phyloP scores from a whole-genome alignment of 108 stramenopile species.

The Cylindrotheca fusiformis region DNA sequence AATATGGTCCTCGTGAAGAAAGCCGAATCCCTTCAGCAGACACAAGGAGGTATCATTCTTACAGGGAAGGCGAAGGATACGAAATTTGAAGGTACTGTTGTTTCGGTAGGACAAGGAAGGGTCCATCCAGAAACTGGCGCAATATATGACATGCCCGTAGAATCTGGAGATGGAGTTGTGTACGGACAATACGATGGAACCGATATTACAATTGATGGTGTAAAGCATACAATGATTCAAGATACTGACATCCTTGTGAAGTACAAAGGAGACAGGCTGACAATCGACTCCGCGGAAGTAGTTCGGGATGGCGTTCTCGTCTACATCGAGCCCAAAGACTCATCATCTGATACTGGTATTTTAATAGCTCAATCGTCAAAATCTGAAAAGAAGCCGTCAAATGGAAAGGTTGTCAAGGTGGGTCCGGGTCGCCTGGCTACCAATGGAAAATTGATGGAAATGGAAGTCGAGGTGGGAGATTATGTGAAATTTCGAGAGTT shows the following conservation, averaged over 20 bases:
- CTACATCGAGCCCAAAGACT: conserved; percentile 60
- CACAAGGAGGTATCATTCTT: conserved; percentile 80
- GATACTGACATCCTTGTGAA: conserved; percentile 85
- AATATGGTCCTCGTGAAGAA: conserved; percentile 81
- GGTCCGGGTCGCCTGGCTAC: conserved; percentile 82
- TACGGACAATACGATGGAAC: conserved; percentile 91
- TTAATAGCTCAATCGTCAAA: conserved; percentile 55
- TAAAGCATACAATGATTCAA: conserved; percentile 78
- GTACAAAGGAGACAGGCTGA: conserved; percentile 62
- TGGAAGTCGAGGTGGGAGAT: conserved; percentile 81
- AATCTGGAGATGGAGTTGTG: conserved; percentile 71
- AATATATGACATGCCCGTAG: conserved; percentile 72
- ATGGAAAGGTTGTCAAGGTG: conserved; percentile 82
- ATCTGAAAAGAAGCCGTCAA: conserved; percentile 55
- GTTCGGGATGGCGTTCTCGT: conserved; percentile 81
- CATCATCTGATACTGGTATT: conserved; percentile 59
- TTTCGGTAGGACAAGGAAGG: conserved; percentile 74
- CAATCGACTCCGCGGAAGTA: conserved; percentile 61
- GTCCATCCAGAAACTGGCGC: conserved; percentile 77
- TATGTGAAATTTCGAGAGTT: conserved; percentile 86
- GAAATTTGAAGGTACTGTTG: conserved; percentile 77
- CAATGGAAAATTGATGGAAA: conserved; percentile 78
- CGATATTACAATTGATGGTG: conserved; percentile 76
- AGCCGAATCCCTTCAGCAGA: conserved; percentile 52
- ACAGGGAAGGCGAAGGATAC: conserved; percentile 78